phyloP scores from a whole-genome alignment of 2,329 filamentous ascomycete genomes.

The Aspergillus latus region DNA sequence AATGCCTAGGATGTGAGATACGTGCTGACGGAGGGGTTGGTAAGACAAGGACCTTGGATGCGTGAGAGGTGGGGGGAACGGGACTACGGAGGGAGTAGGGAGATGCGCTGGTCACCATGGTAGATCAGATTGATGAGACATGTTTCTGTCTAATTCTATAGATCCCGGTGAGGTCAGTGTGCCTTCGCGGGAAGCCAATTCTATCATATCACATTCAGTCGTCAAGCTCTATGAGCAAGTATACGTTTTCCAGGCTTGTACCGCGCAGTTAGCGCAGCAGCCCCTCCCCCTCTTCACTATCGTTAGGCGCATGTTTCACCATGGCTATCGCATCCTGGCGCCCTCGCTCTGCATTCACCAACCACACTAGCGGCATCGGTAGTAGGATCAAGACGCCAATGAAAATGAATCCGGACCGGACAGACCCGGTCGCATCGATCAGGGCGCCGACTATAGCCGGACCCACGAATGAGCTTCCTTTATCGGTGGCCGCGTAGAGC shows the following conservation, averaged over 20 bases:
- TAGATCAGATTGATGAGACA: no score
- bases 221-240: background rate
- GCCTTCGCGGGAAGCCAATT: background rate
- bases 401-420: conserved; percentile 84
- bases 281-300: conserved; percentile 30
- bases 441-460: conserved; percentile 86
- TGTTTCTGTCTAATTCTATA: no score
- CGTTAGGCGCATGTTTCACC: conserved; percentile 26
- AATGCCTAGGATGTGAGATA: background rate
- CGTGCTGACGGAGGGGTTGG: background rate
- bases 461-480: conserved; percentile 85
- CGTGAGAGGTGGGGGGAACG: background rate
- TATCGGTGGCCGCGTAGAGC: conserved; percentile 91
- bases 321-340: conserved; percentile 34
- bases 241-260: background rate
- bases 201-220: background rate
- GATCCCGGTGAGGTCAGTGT: no score
- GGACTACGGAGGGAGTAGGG: background rate
- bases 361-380: conserved; percentile 76
- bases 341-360: conserved; percentile 55
- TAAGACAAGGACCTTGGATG: background rate
- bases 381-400: conserved; percentile 75
- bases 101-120: background rate
- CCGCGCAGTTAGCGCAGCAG: conserved; percentile 17
- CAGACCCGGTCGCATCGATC: conserved; percentile 73